Conservation (phyloP, 2,329 filamentous ascomycete genomes). For the Neofusicoccum parvum region DNA sequence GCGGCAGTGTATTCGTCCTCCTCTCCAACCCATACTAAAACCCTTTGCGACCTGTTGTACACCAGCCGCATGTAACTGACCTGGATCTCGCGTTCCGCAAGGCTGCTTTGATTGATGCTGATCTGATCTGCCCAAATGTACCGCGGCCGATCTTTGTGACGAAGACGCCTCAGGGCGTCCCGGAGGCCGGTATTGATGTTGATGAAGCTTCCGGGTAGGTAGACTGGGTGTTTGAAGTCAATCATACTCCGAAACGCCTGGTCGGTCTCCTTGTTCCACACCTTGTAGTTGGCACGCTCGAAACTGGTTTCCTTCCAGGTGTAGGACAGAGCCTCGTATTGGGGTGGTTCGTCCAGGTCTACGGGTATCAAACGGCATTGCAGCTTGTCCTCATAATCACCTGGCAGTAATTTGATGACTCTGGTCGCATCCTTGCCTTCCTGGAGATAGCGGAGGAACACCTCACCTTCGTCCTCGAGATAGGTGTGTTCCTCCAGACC, state of each 20-base stretch:
- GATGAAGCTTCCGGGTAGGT: background rate
- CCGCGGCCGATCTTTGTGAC: background rate
- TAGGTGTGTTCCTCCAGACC: too few species aligned
- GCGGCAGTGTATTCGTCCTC: slow-evolving; percentile 9
- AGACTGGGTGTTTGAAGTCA: background rate
- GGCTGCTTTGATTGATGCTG: slow-evolving; percentile 21
- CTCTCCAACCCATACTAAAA: slow-evolving; percentile 19
- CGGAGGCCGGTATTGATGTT: background rate
- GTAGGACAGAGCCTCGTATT: slow-evolving; percentile 27
- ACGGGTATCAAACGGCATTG: slow-evolving; percentile 21
- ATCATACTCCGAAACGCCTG: background rate
- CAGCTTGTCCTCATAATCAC: background rate
- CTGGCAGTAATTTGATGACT: background rate
- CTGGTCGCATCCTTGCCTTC: background rate
- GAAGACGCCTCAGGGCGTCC: background rate
- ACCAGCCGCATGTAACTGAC: slow-evolving; percentile 16
- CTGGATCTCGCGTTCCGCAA: slow-evolving; percentile 17
- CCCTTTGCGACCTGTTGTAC: slow-evolving; percentile 10
- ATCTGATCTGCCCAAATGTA: slow-evolving; percentile 22
- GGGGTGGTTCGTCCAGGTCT: slow-evolving; percentile 17
- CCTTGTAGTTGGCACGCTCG: background rate
- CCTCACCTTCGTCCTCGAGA: background rate
- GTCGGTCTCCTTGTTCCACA: background rate
- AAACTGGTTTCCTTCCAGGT: slow-evolving; percentile 23
- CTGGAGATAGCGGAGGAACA: background rate